A percentile compares a stretch with the other conserved stretches of the same genome.
These are phyloP conservation scores for Triticum dicoccoides DNA, from an alignment of 176 grass and related monocot genomes.

Conservation along the genomic window DNA sequence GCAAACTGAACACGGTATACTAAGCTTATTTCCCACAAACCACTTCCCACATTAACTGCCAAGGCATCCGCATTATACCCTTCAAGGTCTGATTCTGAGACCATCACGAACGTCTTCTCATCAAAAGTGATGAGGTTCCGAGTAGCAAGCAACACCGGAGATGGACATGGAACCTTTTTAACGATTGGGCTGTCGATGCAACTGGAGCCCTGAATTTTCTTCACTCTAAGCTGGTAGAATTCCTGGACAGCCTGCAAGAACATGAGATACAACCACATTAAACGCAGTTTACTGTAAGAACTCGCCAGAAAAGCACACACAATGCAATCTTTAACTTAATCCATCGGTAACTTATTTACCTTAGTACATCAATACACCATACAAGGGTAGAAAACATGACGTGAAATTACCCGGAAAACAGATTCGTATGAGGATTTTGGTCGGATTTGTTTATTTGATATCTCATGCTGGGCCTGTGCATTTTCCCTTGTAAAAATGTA, in stretches of 20 bases:
- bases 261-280: neutral
- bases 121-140: slow-evolving; percentile 60
- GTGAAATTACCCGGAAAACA: neutral
- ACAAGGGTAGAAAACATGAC: neutral
- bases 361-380: neutral
- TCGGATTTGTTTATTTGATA: neutral
- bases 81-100: slow-evolving; percentile 79
- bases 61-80: slow-evolving; percentile 49
- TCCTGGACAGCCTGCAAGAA: slow-evolving; percentile 70
- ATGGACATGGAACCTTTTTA: slow-evolving; percentile 42
- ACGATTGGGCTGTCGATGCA: slow-evolving; percentile 24
- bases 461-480: neutral
- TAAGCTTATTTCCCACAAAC: slow-evolving; percentile 73
- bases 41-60: slow-evolving; percentile 40
- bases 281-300: neutral
- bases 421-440: neutral
- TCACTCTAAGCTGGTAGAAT: slow-evolving; percentile 66
- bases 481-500: neutral
- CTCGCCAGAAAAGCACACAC: neutral
- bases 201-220: slow-evolving; percentile 31
- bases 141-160: slow-evolving; percentile 31
- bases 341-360: neutral
- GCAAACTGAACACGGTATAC: slow-evolving; percentile 67
- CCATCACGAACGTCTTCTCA: slow-evolving; percentile 69
- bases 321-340: neutral